Conservation (phyloP, 129 eudicot genomes). For the Helianthus tuberosus region DNA sequence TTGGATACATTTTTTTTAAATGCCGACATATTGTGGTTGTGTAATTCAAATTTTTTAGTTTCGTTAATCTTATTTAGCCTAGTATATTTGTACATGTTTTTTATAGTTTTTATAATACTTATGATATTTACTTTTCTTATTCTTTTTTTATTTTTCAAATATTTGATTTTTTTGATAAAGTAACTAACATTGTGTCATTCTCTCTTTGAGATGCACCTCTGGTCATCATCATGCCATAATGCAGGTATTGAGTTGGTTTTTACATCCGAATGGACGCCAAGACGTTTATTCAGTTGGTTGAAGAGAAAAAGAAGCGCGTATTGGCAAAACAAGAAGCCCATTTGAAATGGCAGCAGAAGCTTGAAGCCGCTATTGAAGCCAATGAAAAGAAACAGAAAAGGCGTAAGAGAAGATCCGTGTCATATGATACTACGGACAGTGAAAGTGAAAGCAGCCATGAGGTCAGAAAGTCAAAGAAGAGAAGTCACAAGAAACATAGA, state of each 20-base stretch:
- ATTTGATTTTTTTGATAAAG: conserved; percentile 41
- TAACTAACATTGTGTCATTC: conserved; percentile 94
- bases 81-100: no score
- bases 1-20: background rate
- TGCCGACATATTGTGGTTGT: background rate
- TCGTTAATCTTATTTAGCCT: no score
- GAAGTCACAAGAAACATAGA: conserved; percentile 62
- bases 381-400: conserved; percentile 62
- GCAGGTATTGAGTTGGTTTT: conserved; percentile 79
- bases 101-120: background rate
- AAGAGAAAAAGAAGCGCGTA: conserved; percentile 89
- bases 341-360: conserved; percentile 95
- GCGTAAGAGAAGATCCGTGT: conserved; percentile 66
- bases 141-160: background rate
- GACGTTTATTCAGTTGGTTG: conserved; percentile 94
- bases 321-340: conserved; percentile 91
- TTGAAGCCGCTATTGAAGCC: conserved; percentile 98
- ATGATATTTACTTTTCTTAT: background rate
- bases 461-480: conserved; percentile 49
- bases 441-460: conserved; percentile 47
- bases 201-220: conserved; percentile 98
- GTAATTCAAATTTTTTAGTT: background rate
- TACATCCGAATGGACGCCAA: conserved; percentile 81
- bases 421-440: conserved; percentile 50
- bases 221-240: conserved; percentile 95